phyloP scores from a whole-genome alignment of 2,329 filamentous ascomycete species.

The Trichoderma sp. region DNA sequence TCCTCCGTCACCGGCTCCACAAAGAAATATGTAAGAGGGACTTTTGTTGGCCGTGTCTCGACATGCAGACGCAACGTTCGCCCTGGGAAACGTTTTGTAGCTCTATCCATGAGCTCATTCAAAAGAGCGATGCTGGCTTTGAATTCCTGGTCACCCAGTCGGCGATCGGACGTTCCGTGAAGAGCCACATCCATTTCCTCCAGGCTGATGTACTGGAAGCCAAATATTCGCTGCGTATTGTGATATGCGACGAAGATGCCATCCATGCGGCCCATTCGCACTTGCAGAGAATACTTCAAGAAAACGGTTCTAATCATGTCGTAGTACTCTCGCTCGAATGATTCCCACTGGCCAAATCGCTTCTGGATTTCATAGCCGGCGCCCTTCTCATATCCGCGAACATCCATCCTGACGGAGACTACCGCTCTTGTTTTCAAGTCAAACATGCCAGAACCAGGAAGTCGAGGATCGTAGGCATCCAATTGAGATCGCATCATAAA shows the following conservation, averaged over 20 bases:
- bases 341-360: constrained; percentile 76
- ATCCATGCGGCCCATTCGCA: constrained; percentile 96
- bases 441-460: constrained; percentile 91
- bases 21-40: constrained; percentile 81
- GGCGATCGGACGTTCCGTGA: constrained; percentile 68
- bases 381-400: constrained; percentile 66
- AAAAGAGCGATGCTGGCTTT: constrained; percentile 73
- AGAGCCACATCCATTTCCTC: constrained; percentile 84
- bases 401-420: constrained; percentile 85
- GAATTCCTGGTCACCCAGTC: constrained; percentile 80
- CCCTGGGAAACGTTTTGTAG: constrained; percentile 70
- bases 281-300: constrained; percentile 94
- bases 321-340: constrained; percentile 91
- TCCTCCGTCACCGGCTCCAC: constrained; percentile 76
- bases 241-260: constrained; percentile 97
- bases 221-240: constrained; percentile 92
- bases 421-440: constrained; percentile 95
- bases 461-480: constrained; percentile 79
- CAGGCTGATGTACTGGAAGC: constrained; percentile 90
- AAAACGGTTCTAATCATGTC: constrained; percentile 96
- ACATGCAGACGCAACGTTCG: constrained; percentile 76
- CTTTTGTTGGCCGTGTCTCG: constrained; percentile 62
- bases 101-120: constrained; percentile 74
- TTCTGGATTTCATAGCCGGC: constrained; percentile 81
- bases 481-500: constrained; percentile 94